These are phyloP conservation scores for Colletotrichum spinosum DNA, from an alignment of 2,329 filamentous ascomycete genomes.

Conservation along the genomic window DNA sequence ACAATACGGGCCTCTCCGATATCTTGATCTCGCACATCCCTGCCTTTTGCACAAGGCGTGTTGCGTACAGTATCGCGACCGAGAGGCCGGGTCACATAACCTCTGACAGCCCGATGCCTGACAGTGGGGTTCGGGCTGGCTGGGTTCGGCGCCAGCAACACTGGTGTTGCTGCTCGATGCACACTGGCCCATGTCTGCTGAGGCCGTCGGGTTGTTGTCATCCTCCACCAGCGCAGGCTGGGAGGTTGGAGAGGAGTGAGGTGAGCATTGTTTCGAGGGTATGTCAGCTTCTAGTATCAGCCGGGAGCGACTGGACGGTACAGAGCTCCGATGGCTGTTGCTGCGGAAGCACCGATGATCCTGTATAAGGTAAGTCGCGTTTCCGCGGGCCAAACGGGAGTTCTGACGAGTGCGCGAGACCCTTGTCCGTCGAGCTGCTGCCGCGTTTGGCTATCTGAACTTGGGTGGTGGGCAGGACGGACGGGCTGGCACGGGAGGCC, in stretches of 20 bases:
- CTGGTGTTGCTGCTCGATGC: constrained; percentile 21
- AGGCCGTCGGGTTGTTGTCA: constrained; percentile 15
- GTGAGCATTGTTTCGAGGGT: constrained; percentile 22
- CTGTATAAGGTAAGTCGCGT: constrained; percentile 21
- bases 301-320: constrained; percentile 13
- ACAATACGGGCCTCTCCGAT: constrained; percentile 33
- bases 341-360: constrained; percentile 22
- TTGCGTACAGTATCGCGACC: constrained; percentile 32
- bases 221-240: constrained; percentile 34
- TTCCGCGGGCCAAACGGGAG: constrained; percentile 1
- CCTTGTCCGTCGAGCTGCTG: constrained; percentile 13
- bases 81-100: constrained; percentile 14
- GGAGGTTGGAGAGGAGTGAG: constrained; percentile 23
- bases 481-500: not conserved
- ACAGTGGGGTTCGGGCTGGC: constrained; percentile 21
- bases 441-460: not conserved
- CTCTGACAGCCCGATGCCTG: constrained; percentile 28
- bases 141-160: not conserved
- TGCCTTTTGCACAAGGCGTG: constrained; percentile 32
- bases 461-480: not conserved
- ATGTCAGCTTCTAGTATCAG: constrained; percentile 21
- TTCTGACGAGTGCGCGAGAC: constrained; percentile 18
- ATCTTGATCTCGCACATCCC: constrained; percentile 27
- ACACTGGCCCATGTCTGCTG: constrained; percentile 34
- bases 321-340: constrained; percentile 20